Evolutionary conservation across 1,284 basidiomycete genomes (phyloP).

Genomic region (Peniophora sp.): DNA sequence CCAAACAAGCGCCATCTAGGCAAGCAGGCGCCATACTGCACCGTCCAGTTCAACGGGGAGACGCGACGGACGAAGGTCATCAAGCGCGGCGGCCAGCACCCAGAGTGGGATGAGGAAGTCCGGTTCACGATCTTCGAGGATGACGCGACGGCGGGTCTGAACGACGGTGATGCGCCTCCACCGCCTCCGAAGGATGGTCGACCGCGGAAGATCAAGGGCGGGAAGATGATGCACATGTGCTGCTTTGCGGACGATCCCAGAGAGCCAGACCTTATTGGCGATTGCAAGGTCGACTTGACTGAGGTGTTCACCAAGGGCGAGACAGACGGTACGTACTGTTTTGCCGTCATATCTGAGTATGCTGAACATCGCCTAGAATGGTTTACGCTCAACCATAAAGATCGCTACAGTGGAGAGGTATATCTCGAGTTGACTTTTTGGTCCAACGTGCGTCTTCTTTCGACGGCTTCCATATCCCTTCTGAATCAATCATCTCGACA

Average conservation of each 20-base stretch:
- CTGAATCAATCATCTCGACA: conserved; percentile 19
- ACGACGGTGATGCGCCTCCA: conserved; percentile 49
- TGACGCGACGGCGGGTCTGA: conserved; percentile 45
- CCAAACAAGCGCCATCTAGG: conserved; percentile 93
- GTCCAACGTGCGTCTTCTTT: conserved; percentile 71
- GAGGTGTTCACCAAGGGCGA: conserved; percentile 92
- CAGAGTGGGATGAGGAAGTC: conserved; percentile 98
- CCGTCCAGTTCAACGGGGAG: conserved; percentile 71
- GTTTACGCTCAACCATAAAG: conserved; percentile 86
- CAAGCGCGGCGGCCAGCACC: conserved; percentile 95
- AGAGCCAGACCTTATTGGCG: conserved; percentile 95
- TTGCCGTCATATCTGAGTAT: conserved; percentile 3
- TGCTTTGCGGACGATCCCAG: conserved; percentile 94
- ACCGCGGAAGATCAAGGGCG: conserved; percentile 59
- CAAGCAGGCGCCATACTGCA: conserved; percentile 96
- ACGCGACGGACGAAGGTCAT: conserved; percentile 85
- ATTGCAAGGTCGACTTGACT: conserved; percentile 80
- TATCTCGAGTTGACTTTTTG: conserved; percentile 94
- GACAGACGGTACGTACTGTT: conserved; percentile 73
- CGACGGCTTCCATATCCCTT: neutral
- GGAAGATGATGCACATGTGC: conserved; percentile 71
- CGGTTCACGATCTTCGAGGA: conserved; percentile 89
- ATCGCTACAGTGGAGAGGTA: conserved; percentile 89
- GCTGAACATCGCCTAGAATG: conserved; percentile 83
- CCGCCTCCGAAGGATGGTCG: conserved; percentile 49